These are phyloP conservation scores for Ichthyophonus hoferi DNA, from an alignment of 208 protist genomes.

Conservation along the genomic window DNA sequence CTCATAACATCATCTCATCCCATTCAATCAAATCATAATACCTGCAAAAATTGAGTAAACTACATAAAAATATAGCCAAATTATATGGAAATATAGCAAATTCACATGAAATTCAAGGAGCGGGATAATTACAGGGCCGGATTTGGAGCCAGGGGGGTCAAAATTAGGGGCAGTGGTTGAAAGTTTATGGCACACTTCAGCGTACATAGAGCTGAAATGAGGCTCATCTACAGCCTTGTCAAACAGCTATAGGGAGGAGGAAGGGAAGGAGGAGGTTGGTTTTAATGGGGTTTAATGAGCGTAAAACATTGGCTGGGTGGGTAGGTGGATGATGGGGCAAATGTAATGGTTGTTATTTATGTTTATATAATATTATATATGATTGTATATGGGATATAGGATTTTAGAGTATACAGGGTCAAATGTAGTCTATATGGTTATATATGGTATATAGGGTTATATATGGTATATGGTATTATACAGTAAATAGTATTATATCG, in stretches of 20 bases:
- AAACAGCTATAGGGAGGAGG: conserved; percentile 21
- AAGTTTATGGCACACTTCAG: conserved; percentile 30
- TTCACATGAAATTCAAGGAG: too few relatives aligned
- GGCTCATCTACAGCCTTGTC: conserved; percentile 42
- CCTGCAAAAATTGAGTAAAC: too few relatives aligned
- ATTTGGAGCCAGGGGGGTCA: conserved; percentile 8
- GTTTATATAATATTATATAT: background rate
- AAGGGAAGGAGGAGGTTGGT: background rate
- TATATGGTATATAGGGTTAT: background rate
- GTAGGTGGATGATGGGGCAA: too few relatives aligned
- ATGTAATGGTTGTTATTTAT: too few relatives aligned
- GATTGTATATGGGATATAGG: background rate
- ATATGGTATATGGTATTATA: background rate
- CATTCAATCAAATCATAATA: too few relatives aligned
- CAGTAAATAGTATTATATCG: background rate
- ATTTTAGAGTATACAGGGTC: background rate
- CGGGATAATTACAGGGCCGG: conserved; percentile 5
- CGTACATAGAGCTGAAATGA: conserved; percentile 40
- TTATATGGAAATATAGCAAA: too few relatives aligned
- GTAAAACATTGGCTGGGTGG: too few relatives aligned
- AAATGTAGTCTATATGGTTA: background rate
- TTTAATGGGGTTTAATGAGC: too few relatives aligned
- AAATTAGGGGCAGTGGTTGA: conserved; percentile 12
- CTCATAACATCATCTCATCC: too few relatives aligned
- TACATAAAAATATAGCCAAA: too few relatives aligned